phyloP scores from a whole-genome alignment of 1,284 basidiomycete genomes.

The Pterulicium gracile region DNA sequence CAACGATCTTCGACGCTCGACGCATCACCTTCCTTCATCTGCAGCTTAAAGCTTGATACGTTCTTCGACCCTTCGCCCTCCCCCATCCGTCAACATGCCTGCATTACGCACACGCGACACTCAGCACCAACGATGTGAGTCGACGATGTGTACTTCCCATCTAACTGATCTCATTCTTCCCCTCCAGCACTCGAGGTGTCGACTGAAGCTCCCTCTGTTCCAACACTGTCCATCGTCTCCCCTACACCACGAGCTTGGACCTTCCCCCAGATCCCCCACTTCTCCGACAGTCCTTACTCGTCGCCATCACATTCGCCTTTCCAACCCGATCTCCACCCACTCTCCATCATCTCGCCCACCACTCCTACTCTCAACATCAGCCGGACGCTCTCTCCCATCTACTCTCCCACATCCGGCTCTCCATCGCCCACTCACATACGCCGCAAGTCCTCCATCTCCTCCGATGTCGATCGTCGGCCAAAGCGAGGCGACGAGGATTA shows the following conservation, averaged over 20 bases:
- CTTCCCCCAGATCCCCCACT: conserved; percentile 45
- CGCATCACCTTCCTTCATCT: conserved; percentile 17
- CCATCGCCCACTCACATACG: conserved; percentile 37
- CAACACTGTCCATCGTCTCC: conserved; percentile 55
- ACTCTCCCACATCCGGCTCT: conserved; percentile 39
- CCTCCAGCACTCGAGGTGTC: conserved; percentile 62
- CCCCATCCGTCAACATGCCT: conserved; percentile 49
- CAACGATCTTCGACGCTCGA: conserved; percentile 18
- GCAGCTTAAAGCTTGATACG: conserved; percentile 17
- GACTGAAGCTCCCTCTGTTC: conserved; percentile 46
- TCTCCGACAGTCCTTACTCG: conserved; percentile 51
- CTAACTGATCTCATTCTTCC: conserved; percentile 17
- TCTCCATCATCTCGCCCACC: conserved; percentile 35
- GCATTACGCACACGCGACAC: conserved; percentile 65
- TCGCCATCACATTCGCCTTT: conserved; percentile 58
- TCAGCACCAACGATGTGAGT: conserved; percentile 43
- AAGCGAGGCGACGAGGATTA: conserved; percentile 73
- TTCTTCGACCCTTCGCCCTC: conserved; percentile 15
- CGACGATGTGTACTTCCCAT: conserved; percentile 30
- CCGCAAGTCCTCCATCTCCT: conserved; percentile 47
- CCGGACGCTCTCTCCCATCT: conserved; percentile 17
- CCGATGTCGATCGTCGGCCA: conserved; percentile 54
- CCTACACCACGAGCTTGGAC: conserved; percentile 69
- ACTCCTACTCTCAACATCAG: conserved; percentile 16
- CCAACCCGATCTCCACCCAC: conserved; percentile 50